Evolutionary conservation across 441 rosid species (phyloP), one percentile per base, ranked within the genome.

Genomic region (Kokia cookei): DNA sequence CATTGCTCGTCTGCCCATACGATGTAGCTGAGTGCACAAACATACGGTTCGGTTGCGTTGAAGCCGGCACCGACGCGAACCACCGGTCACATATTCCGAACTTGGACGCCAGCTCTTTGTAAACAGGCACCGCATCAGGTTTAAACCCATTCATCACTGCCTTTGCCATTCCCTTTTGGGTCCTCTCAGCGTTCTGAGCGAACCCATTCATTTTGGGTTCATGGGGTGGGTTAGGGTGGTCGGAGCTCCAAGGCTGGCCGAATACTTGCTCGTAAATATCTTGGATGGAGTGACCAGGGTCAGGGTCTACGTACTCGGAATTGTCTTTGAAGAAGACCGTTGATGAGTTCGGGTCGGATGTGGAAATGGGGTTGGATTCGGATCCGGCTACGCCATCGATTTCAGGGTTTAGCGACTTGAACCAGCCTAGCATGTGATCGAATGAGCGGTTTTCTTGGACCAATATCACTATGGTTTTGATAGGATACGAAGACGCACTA

Each of bases 371-470:
- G 79, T 92, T 94, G 67, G 89, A 92, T 82, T 94, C 94, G 12
- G 92, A 76, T 7, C 93, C 94, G 1, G 90, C 82, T 7, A 89
- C 92, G 24, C 97, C 98, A 66, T 94, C 81, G 76, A 94, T 92
- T 71, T 93, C 86, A 0, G 86, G 90, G 84, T 92, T 87, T 50
- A 85, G 74, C 40, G 88, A 80, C 68, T 92, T 94, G 71, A 94
- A 82, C 97, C 97, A 94, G n/a, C 98, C 98, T 11, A 93, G 76
- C 85, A 91, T 89, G 86, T 93, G 96, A 62, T 93, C 96, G 50
- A 93, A 93, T 0, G 98, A 91, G 37, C 98, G 91, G 83, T 93
- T 93, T 75, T 93, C 97, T 71, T 92, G 98, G 43, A 90, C 90
- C 73, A 92, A 84, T 71, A 93, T 87, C 19, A 93, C 98, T 40